phyloP scores from a whole-genome alignment of 306 rosid species.

The Astragalus glycyphyllos region DNA sequence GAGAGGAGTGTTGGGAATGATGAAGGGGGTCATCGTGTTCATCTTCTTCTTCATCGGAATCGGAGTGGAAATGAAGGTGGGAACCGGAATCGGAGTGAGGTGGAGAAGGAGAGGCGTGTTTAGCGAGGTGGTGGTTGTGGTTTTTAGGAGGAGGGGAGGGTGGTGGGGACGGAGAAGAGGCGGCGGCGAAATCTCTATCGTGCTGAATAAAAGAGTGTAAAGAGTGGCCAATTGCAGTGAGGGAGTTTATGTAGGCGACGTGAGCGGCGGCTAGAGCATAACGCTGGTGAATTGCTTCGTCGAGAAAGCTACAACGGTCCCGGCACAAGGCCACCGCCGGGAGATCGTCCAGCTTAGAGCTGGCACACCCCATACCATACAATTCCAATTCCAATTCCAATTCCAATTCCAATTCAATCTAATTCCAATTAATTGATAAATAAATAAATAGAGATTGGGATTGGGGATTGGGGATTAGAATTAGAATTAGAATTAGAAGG shows the following conservation, averaged over 20 bases:
- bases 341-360: constrained; percentile 90
- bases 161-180: constrained; percentile 48
- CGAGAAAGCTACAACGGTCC: constrained; percentile 67
- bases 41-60: constrained; percentile 31
- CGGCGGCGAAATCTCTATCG: constrained; percentile 38
- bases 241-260: constrained; percentile 72
- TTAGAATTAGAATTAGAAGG: not conserved
- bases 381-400: not conserved
- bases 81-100: constrained; percentile 65
- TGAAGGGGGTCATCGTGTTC: constrained; percentile 40
- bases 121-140: not conserved
- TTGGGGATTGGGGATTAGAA: too few species aligned
- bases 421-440: not conserved
- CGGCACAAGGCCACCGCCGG: constrained; percentile 94
- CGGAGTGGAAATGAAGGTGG: constrained; percentile 78
- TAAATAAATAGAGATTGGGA: too few species aligned
- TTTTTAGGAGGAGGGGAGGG: constrained; percentile 46
- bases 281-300: constrained; percentile 83
- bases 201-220: constrained; percentile 61
- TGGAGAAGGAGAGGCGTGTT: constrained; percentile 47
- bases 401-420: too few species aligned
- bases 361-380: constrained; percentile 87
- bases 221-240: constrained; percentile 67
- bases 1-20: constrained; percentile 67
- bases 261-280: constrained; percentile 80